Evolutionary conservation across 495 filamentous ascomycete genomes (phyloP), one percentile per base, ranked within the genome.

Genomic region (Penicillium arizonense): DNA sequence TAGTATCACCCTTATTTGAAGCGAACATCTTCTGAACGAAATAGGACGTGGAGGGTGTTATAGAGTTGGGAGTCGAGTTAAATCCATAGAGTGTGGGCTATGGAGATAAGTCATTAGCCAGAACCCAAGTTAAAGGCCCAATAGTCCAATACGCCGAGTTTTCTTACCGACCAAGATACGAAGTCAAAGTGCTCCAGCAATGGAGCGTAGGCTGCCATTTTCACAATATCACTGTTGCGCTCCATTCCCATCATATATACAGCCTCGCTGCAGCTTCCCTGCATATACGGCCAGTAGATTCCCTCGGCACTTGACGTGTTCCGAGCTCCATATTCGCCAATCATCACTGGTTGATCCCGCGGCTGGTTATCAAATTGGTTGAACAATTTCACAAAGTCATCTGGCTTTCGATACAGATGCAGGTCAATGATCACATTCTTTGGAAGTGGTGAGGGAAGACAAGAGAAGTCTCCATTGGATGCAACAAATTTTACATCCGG

Each of bases 191-290:
- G 73, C 53, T 77, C 69, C 21, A 81, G 46, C 36, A 73, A 47
- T 0, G 78, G 74, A 6, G 77, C 75, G 54, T 84, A 80, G 8
- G 79, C 74, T 5, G 78, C 77, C 64, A 80, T 78, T 47, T 77
- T 64, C 7, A 83, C 69, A 13, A 79, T 63, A 56, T 87, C 79
- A 4, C 77, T 75, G 62, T 89, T 89, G 20, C 84, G 74, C 68
- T 90, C 87, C 37, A 82, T 75, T 23, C 83, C 85, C 33, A 90
- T 76, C 55, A 87, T 76, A 54, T 81, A 87, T 24, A 89, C 78
- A 2, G 84, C 85, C 57, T 91, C 86, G 21, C 72, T 77, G 35
- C 87, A 81, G 37, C 77, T 76, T 35, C 80, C 82, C 49, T 77
- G 82, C 81, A 87, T 53, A 45, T 61, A 71, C 45, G 77, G 64